phyloP scores from a whole-genome alignment of 2,329 filamentous ascomycete species.

The Scedosporium apiospermum region DNA sequence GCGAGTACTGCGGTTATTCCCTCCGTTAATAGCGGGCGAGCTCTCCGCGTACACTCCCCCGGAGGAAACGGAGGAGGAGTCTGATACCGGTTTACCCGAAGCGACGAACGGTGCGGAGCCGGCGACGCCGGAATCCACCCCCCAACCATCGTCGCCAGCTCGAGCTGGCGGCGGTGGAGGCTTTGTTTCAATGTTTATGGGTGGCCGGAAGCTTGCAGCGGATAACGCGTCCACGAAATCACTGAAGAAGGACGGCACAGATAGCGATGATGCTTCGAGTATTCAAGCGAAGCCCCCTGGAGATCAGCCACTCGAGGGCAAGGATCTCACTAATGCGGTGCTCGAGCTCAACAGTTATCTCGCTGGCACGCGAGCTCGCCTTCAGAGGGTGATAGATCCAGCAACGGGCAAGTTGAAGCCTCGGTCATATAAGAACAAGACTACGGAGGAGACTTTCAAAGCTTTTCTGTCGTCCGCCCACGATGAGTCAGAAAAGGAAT shows the following conservation, averaged over 20 bases:
- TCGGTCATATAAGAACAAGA: conserved; percentile 28
- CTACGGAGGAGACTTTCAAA: conserved; percentile 42
- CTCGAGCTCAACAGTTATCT: conserved; percentile 80
- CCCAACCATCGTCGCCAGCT: neutral
- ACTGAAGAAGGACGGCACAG: conserved; percentile 38
- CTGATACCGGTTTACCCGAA: conserved; percentile 25
- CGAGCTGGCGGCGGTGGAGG: conserved; percentile 15
- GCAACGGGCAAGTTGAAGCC: conserved; percentile 52
- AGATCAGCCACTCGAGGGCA: conserved; percentile 58
- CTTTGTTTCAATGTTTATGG: conserved; percentile 46
- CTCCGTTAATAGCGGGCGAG: conserved; percentile 72
- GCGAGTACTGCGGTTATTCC: conserved; percentile 77
- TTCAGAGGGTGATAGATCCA: conserved; percentile 54
- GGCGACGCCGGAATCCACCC: neutral
- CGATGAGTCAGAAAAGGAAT: conserved; percentile 46
- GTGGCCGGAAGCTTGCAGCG: conserved; percentile 33
- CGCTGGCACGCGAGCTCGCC: conserved; percentile 66
- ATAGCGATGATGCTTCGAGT: conserved; percentile 42
- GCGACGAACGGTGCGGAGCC: neutral
- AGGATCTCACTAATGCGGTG: conserved; percentile 74
- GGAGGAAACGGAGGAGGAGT: conserved; percentile 37
- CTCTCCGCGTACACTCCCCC: conserved; percentile 48
- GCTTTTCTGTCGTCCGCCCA: conserved; percentile 40
- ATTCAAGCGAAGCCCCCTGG: conserved; percentile 34
- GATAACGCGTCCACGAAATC: conserved; percentile 54